These are phyloP conservation scores for Leccinum disarticulatum DNA, from an alignment of 768 basidiomycete genomes.

Conservation along the genomic window DNA sequence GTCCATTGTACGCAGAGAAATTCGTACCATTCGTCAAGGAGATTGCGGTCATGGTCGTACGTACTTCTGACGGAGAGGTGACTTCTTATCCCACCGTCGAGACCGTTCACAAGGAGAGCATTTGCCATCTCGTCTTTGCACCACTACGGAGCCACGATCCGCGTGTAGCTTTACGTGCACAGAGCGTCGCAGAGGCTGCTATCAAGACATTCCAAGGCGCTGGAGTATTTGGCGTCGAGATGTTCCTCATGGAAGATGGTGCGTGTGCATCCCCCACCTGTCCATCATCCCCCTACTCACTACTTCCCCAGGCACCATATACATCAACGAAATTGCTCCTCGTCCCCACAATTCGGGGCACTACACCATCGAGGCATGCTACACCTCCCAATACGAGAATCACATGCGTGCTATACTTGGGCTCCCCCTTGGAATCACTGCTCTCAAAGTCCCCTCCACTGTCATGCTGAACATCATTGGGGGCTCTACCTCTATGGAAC, in stretches of 20 bases:
- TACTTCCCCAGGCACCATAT: slow-evolving; percentile 56
- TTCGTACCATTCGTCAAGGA: slow-evolving; percentile 90
- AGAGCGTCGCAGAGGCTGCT: slow-evolving; percentile 74
- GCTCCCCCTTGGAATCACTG: slow-evolving; percentile 86
- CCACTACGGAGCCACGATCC: slow-evolving; percentile 69
- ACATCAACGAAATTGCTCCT: slow-evolving; percentile 96
- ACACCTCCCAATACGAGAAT: slow-evolving; percentile 96
- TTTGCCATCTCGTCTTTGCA: slow-evolving; percentile 91
- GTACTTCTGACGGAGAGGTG: slow-evolving; percentile 70
- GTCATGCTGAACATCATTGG: slow-evolving; percentile 97
- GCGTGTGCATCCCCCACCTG: background rate
- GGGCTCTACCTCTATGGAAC: slow-evolving; percentile 60
- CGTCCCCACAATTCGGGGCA: slow-evolving; percentile 98
- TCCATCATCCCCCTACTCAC: background rate
- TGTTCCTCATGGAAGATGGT: slow-evolving; percentile 94
- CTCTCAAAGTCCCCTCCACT: slow-evolving; percentile 80
- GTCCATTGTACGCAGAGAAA: slow-evolving; percentile 89
- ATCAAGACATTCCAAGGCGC: slow-evolving; percentile 80
- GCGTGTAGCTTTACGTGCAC: slow-evolving; percentile 57
- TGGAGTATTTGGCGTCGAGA: slow-evolving; percentile 96
- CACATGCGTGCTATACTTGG: slow-evolving; percentile 93
- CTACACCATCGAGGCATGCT: slow-evolving; percentile 97
- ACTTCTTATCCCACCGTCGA: slow-evolving; percentile 89
- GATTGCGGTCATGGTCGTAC: slow-evolving; percentile 96
- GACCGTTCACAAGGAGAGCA: slow-evolving; percentile 90